A percentile compares a stretch with the other conserved stretches of the same genome.
phyloP scores from a whole-genome alignment of 345 rosid species.

The Triadica sebifera region DNA sequence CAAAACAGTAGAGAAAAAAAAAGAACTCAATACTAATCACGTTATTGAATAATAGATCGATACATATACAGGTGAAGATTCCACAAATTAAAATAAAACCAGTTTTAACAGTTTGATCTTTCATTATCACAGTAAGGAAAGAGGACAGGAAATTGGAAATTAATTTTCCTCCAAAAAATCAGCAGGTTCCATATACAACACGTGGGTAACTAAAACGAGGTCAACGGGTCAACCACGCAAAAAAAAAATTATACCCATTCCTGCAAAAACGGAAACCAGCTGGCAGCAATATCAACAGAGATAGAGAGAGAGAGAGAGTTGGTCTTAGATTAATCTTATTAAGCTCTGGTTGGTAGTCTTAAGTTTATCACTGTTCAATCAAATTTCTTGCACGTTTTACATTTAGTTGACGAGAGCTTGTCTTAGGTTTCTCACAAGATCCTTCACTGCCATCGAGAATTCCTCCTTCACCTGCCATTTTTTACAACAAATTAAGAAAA shows the following conservation, averaged over 20 bases:
- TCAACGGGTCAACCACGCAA: slow-evolving; percentile 8
- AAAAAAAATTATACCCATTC: background rate
- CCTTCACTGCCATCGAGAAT: slow-evolving; percentile 23
- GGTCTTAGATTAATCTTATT: too few species aligned
- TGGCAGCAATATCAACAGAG: background rate
- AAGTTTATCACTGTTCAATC: too few species aligned
- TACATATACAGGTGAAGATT: too few species aligned
- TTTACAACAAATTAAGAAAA: background rate
- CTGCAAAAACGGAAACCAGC: slow-evolving; percentile 9
- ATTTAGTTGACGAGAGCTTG: slow-evolving; percentile 13
- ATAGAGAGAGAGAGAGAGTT: slow-evolving; percentile 1
- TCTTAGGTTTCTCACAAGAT: slow-evolving; percentile 32
- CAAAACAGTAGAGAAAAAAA: too few species aligned
- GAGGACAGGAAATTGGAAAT: too few species aligned
- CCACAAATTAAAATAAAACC: too few species aligned
- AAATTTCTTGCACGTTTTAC: background rate
- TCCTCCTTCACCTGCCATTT: slow-evolving; percentile 57
- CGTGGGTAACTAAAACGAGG: slow-evolving; percentile 5
- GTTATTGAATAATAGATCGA: too few species aligned
- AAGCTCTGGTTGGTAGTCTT: too few species aligned
- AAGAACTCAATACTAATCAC: too few species aligned
- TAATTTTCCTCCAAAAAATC: slow-evolving; percentile 2
- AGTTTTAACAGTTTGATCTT: too few species aligned
- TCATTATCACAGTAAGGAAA: too few species aligned
- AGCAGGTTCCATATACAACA: slow-evolving; percentile 8